phyloP scores from a whole-genome alignment of 2,329 filamentous ascomycete species.

The Venturia pyrina region DNA sequence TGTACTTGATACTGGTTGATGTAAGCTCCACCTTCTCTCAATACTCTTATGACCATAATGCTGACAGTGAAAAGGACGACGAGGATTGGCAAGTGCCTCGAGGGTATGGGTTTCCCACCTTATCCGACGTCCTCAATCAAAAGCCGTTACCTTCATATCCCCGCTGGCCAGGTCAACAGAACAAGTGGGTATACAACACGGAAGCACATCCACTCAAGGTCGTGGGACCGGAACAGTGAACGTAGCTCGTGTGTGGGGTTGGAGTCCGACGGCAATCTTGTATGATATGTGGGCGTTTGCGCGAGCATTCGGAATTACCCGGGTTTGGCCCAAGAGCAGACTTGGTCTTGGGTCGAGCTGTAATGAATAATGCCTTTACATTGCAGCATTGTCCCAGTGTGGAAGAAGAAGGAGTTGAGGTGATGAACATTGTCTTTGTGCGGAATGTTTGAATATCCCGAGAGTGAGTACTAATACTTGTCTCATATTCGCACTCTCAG shows the following conservation, averaged over 20 bases:
- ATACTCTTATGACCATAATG: no score
- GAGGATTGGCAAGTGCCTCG: slow-evolving; percentile 45
- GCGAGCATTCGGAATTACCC: background rate
- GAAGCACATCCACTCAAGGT: slow-evolving; percentile 13
- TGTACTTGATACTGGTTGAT: slow-evolving; percentile 58
- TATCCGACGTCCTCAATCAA: background rate
- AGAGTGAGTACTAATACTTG: no score
- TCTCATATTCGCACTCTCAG: no score
- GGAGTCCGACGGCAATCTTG: background rate
- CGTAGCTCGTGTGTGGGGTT: background rate
- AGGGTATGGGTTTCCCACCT: background rate
- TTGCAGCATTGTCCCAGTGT: background rate
- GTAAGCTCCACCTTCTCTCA: slow-evolving; percentile 16
- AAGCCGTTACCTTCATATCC: background rate
- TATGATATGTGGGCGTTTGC: background rate
- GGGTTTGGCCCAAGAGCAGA: background rate
- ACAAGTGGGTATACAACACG: slow-evolving; percentile 13
- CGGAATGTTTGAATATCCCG: no score
- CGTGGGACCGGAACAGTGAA: background rate
- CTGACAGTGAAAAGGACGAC: slow-evolving; percentile 31
- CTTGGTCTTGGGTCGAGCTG: background rate
- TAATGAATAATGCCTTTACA: background rate
- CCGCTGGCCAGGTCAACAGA: slow-evolving; percentile 24
- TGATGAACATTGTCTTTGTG: background rate
- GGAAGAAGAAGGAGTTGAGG: background rate